A percentile compares a stretch with the other conserved stretches of the same genome.
phyloP scores from a whole-genome alignment of 257 asterid genomes.

The Cruciata laevipes region DNA sequence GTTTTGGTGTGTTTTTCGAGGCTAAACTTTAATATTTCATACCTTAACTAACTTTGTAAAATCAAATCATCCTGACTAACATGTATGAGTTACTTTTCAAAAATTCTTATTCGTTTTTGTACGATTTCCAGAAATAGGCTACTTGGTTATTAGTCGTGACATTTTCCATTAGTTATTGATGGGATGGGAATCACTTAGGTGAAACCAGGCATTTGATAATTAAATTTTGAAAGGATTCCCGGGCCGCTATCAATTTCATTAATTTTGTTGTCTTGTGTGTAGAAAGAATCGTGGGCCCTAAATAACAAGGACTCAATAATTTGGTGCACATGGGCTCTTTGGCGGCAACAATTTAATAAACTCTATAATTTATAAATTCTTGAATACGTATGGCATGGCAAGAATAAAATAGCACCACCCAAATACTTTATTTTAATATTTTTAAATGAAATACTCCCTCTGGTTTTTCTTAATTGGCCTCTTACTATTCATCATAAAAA shows the following conservation, averaged over 20 bases:
- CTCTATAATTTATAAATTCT: neutral
- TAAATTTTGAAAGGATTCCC: neutral
- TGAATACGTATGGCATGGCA: neutral
- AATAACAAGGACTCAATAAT: slow-evolving; percentile 35
- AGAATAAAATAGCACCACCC: slow-evolving; percentile 8
- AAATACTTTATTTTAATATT: neutral
- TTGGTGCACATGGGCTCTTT: slow-evolving; percentile 47
- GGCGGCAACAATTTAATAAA: slow-evolving; percentile 17
- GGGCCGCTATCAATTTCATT: slow-evolving; percentile 7
- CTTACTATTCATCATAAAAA: too few species aligned
- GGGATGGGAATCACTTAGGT: neutral
- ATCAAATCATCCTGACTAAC: too few species aligned
- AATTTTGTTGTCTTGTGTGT: slow-evolving; percentile 24
- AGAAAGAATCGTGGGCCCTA: slow-evolving; percentile 37
- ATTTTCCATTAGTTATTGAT: neutral
- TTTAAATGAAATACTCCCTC: too few species aligned
- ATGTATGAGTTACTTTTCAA: too few species aligned
- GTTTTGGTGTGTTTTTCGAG: too few species aligned
- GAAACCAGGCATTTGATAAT: neutral
- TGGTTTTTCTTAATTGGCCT: too few species aligned
- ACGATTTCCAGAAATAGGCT: too few species aligned
- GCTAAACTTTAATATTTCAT: too few species aligned
- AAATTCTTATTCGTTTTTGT: too few species aligned
- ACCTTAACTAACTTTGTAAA: too few species aligned
- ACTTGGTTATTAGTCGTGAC: too few species aligned